phyloP scores from a whole-genome alignment of 345 rosid genomes.

The Dovyalis caffra region DNA sequence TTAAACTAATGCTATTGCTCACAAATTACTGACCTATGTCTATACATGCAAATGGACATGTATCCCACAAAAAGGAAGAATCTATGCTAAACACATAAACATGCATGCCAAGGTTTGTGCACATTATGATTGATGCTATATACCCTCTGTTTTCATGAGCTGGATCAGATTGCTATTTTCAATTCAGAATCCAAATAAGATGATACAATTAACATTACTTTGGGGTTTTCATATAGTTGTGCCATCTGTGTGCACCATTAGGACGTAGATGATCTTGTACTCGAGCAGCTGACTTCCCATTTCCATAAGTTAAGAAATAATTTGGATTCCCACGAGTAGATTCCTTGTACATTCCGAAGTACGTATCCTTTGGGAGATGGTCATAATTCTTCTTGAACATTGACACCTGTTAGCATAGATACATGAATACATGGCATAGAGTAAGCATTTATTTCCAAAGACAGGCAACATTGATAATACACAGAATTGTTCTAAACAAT shows the following conservation, averaged over 20 bases:
- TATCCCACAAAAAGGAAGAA: not conserved
- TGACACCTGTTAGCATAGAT: constrained; percentile 51
- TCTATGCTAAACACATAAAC: not conserved
- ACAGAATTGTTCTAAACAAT: not conserved
- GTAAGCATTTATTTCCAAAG: not conserved
- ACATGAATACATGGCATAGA: not conserved
- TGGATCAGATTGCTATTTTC: not conserved
- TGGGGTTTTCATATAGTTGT: constrained; percentile 81
- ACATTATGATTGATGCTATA: too few species aligned
- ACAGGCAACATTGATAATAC: not conserved
- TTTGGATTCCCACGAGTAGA: constrained; percentile 91
- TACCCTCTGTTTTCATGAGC: not conserved
- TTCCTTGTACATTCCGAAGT: constrained; percentile 81
- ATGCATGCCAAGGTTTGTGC: not conserved
- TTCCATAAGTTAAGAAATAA: constrained; percentile 90
- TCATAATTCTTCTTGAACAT: constrained; percentile 96
- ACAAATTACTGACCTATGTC: not conserved
- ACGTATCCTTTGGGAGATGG: constrained; percentile 82
- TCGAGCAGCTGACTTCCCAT: constrained; percentile 97
- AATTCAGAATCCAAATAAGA: not conserved
- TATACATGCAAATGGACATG: not conserved
- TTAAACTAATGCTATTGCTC: not conserved
- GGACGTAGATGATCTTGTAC: constrained; percentile 92
- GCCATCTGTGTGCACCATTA: constrained; percentile 99
- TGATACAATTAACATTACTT: constrained; percentile 42